Conservation (phyloP, 2,329 filamentous ascomycete species). For the Aspergillus sojae region DNA sequence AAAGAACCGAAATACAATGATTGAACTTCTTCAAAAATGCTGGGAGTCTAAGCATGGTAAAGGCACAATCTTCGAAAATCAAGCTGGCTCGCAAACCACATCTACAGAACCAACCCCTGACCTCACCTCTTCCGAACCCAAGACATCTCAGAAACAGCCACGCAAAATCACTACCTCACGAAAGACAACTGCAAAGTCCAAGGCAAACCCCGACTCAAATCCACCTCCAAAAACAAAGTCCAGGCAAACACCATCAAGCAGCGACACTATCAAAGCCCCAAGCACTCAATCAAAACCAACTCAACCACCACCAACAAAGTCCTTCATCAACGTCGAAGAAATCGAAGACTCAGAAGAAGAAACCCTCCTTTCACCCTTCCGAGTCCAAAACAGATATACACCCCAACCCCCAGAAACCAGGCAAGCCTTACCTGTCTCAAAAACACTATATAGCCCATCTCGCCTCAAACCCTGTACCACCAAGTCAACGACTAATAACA, state of each 20-base stretch:
- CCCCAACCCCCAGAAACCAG: slow-evolving; percentile 7
- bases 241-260: neutral
- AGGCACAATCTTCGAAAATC: slow-evolving; percentile 24
- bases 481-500: neutral
- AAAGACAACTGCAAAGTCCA: slow-evolving; percentile 17
- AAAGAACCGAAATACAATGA: slow-evolving; percentile 69
- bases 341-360: slow-evolving; percentile 44
- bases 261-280: neutral
- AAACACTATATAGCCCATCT: slow-evolving; percentile 16
- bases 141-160: slow-evolving; percentile 2
- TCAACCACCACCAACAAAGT: slow-evolving; percentile 6
- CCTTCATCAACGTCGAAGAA: slow-evolving; percentile 36
- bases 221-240: neutral
- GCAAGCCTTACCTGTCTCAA: slow-evolving; percentile 16
- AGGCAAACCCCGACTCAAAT: slow-evolving; percentile 9
- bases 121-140: neutral
- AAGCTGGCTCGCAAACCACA: slow-evolving; percentile 16
- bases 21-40: slow-evolving; percentile 69
- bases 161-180: neutral
- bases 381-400: slow-evolving; percentile 24
- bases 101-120: neutral
- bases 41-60: slow-evolving; percentile 62
- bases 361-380: slow-evolving; percentile 29
- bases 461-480: neutral
- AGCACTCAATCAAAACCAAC: neutral